These are phyloP conservation scores for Venturiaceae sp. DNA, from an alignment of 2,329 filamentous ascomycete species.

Conservation along the genomic window DNA sequence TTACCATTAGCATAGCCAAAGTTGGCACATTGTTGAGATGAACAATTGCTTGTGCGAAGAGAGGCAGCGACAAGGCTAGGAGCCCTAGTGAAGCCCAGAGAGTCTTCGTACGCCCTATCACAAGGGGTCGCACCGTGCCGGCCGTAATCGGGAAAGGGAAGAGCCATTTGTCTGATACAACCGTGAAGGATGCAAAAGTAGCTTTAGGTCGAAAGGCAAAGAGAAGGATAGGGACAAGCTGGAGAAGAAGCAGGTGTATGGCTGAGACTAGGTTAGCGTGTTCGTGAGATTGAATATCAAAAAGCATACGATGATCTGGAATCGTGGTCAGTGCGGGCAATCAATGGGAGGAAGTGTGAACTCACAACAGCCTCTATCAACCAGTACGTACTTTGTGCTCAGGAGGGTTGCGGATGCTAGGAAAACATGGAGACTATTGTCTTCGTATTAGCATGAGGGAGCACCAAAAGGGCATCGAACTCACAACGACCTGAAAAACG, in stretches of 20 bases:
- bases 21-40: conserved; percentile 22
- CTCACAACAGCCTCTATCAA: neutral
- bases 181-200: neutral
- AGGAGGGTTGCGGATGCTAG: neutral
- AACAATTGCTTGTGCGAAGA: conserved; percentile 19
- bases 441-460: neutral
- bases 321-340: neutral
- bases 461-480: neutral
- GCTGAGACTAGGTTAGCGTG: neutral
- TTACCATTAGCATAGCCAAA: conserved; percentile 20
- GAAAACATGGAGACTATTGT: neutral
- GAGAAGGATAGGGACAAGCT: neutral
- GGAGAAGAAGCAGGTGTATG: neutral
- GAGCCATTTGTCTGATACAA: no score
- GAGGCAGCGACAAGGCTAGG: conserved; percentile 16
- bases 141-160: no score
- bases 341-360: neutral
- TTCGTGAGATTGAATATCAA: neutral
- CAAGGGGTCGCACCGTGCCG: neutral
- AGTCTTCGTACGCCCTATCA: neutral
- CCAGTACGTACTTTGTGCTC: neutral
- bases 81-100: neutral
- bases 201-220: neutral
- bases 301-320: neutral
- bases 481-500: neutral